These are phyloP conservation scores for Cryptococcus maquisensis DNA, from an alignment of 1,284 basidiomycete species.

Conservation along the genomic window DNA sequence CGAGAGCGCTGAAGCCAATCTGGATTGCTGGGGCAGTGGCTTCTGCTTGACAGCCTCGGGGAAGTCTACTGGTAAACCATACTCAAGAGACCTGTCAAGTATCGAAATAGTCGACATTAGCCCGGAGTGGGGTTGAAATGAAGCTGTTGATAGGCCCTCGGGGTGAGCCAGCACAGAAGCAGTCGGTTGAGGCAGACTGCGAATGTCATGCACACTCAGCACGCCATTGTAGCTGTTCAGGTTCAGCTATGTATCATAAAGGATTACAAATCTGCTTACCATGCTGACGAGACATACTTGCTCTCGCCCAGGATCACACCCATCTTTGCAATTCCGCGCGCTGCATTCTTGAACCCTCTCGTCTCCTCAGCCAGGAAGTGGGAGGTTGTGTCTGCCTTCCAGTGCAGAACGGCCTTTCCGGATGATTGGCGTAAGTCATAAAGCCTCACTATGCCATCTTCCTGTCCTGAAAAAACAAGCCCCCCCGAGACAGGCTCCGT, in stretches of 20 bases:
- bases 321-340: conserved; percentile 18
- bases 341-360: background rate
- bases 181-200: conserved; percentile 14
- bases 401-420: conserved; percentile 17
- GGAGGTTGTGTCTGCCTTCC: conserved; percentile 10
- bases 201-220: conserved; percentile 29
- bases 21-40: background rate
- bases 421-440: conserved; percentile 26
- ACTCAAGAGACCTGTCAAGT: background rate
- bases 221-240: conserved; percentile 26
- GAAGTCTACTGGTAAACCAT: too few relatives aligned
- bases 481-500: conserved; percentile 35
- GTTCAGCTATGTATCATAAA: background rate
- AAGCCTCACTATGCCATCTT: conserved; percentile 28
- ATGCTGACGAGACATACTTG: conserved; percentile 27
- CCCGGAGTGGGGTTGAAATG: conserved; percentile 34
- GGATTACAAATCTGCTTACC: conserved; percentile 18
- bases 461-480: conserved; percentile 23
- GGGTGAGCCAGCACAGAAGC: conserved; percentile 23
- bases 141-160: conserved; percentile 20
- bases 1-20: background rate
- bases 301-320: conserved; percentile 32
- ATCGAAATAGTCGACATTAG: conserved; percentile 30
- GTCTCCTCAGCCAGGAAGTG: background rate
- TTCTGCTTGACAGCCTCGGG: background rate